Conservation (phyloP, 768 basidiomycete species). For the Xerocomus spinulosus region DNA sequence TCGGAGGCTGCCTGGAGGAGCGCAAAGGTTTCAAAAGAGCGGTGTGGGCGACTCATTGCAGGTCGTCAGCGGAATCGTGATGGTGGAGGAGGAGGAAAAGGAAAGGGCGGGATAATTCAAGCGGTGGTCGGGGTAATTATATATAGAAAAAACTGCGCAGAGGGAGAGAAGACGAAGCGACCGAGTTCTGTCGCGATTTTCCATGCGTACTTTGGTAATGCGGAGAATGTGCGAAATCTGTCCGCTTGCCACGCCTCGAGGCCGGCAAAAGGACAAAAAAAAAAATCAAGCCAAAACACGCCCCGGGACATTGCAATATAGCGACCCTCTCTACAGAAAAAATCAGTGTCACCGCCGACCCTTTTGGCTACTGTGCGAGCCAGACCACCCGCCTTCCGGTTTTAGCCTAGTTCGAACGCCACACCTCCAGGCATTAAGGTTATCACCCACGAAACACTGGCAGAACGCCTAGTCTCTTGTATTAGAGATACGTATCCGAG, state of each 20-base stretch:
- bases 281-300: background rate
- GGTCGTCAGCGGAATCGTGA: conserved; percentile 32
- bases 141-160: background rate
- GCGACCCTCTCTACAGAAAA: background rate
- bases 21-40: conserved; percentile 37
- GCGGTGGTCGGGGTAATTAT: conserved; percentile 22
- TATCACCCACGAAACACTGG: too few species aligned
- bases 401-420: conserved; percentile 18
- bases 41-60: conserved; percentile 35
- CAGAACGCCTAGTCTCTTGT: too few species aligned
- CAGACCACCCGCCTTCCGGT: conserved; percentile 7
- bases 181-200: conserved; percentile 17
- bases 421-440: background rate
- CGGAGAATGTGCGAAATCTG: conserved; percentile 10
- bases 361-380: background rate
- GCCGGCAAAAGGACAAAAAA: conserved; percentile 4
- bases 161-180: background rate
- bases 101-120: too few species aligned
- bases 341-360: background rate
- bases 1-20: conserved; percentile 53
- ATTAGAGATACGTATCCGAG: too few species aligned
- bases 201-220: conserved; percentile 30
- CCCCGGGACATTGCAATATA: conserved; percentile 8
- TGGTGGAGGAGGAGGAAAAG: conserved; percentile 1
- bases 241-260: conserved; percentile 27